Evolutionary conservation across 2,329 filamentous ascomycete species (phyloP).

Genomic region (Juglanconis sp.): DNA sequence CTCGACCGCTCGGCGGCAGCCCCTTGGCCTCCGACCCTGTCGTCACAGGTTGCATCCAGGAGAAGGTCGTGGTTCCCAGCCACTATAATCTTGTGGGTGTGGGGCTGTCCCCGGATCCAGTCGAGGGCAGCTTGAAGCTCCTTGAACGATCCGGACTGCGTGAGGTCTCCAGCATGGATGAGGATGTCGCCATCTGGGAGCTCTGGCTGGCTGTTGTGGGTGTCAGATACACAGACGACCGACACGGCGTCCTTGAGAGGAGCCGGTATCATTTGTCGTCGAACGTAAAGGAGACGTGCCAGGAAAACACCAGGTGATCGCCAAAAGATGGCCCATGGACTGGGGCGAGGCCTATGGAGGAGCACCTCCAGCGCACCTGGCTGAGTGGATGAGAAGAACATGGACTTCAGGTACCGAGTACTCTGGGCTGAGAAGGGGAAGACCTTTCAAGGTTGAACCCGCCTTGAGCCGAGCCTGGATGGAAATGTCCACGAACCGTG

Average conservation of each 20-base stretch:
- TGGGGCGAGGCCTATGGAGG: background rate
- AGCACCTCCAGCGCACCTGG: background rate
- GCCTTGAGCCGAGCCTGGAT: no score
- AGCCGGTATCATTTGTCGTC: background rate
- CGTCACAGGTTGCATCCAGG: constrained; percentile 20
- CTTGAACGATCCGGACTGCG: constrained; percentile 31
- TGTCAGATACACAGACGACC: constrained; percentile 38
- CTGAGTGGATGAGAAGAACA: background rate
- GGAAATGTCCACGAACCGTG: no score
- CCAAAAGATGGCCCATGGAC: background rate
- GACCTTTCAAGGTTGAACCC: no score
- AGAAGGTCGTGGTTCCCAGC: constrained; percentile 36
- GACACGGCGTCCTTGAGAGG: constrained; percentile 10
- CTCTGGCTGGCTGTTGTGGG: constrained; percentile 32
- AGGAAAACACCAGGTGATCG: background rate
- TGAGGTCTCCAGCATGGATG: constrained; percentile 38
- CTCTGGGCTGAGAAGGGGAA: no score
- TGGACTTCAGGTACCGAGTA: background rate
- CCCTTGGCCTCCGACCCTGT: background rate
- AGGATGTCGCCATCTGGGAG: constrained; percentile 36
- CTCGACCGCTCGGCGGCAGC: constrained; percentile 2
- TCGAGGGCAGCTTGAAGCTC: constrained; percentile 32
- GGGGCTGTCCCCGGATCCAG: constrained; percentile 31
- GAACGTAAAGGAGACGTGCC: background rate
- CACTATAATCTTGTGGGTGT: constrained; percentile 32